Evolutionary conservation across 441 rosid species (phyloP), one percentile per base, ranked within the genome.

Genomic region (Breynia disticha): DNA sequence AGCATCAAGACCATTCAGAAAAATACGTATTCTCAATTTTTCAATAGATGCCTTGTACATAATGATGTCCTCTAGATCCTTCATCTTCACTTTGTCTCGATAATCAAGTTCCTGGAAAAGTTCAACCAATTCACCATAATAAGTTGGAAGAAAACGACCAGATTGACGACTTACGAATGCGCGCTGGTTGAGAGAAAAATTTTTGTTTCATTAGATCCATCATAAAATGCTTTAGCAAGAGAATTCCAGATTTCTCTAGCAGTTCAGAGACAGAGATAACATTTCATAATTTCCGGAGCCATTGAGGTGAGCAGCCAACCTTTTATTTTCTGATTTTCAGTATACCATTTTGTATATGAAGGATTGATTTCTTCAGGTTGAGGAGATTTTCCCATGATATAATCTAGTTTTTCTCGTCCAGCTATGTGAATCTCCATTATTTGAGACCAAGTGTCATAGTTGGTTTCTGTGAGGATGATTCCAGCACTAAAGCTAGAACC

Each of bases 351-450:
- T 12, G 46, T 16, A 16, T 35, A 35, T 16, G 16, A 38, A 18
- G 17, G 28, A 1, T 16, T 7, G 0, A n/a, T 35, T 10, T 15
- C 2, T 35, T 37, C 7, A 37, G 22, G 1, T 16, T 53, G 24
- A 38, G 20, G 6, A 14, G 45, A 53, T 2, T 37, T 1, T 1
- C 22, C 32, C 3, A 24, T 24, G 32, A 24, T 24, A 24, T 24
- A 24, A 24, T 24, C 32, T 2, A 24, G 32, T 37, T 56, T 56
- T 38, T 42, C 62, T 16, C 19, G 13, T 10, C 57, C 39, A 4
- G 4, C 51, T 15, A 63, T 49, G 5, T 55, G 38, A 46, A 63
- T 50, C 14, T 63, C 57, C 2, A 63, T 39, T 16, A 63, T 63
- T 17, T 63, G 13, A 5, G 62, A 50, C 47, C 61, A 56, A 0